Base-by-base conservation (phyloP, 345 rosid species). In the Garcia nutans region DNA sequence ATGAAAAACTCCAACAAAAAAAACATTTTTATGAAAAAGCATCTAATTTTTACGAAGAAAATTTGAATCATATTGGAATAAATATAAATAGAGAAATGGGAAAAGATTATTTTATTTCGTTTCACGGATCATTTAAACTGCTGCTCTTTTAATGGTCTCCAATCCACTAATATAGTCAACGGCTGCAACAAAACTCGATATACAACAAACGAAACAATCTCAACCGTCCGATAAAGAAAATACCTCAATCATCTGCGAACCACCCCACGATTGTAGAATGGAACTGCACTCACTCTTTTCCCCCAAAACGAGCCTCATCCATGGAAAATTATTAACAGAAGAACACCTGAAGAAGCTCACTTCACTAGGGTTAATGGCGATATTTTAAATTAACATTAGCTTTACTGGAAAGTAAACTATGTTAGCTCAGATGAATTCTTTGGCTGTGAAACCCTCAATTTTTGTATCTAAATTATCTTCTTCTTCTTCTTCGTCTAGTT, bases 361-460 rank as follows among this genome's bases (percentile, higher is more conserved):
- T 24, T 19, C 9, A 0, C 37, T 8, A 8, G 11, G 17, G 7
- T 41, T 13, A 42, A 77, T 79, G 79, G 57, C 74, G 26, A 64
- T 23, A 42, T 55, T 64, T 16, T 62, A 59, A 59, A 33, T 33
- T 6, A 33, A 55, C 19, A 28, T 47, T 8, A 33, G 70, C 4
- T 50, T 31, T 24, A 13, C 17, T 20, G 37, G 0, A n/a, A 31
- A 28, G 33, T 28, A 28, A 28, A 28, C 31, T 28, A 73, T 54
- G 22, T 65, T 41, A 45, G 71, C 47, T 37, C 64, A 69, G 78
- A 93, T 93, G 98, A 77, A 84, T 76, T 90, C 89, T 45, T 77
- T 92, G 82, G 76, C 86, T 20, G 79, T 76, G 80, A 87, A 85
- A 28, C 83, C 85, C 74, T 80, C 83, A 12, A 76, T 79, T 20